phyloP scores from a whole-genome alignment of 805 yeast genomes.

The Clavispora asparagi region DNA sequence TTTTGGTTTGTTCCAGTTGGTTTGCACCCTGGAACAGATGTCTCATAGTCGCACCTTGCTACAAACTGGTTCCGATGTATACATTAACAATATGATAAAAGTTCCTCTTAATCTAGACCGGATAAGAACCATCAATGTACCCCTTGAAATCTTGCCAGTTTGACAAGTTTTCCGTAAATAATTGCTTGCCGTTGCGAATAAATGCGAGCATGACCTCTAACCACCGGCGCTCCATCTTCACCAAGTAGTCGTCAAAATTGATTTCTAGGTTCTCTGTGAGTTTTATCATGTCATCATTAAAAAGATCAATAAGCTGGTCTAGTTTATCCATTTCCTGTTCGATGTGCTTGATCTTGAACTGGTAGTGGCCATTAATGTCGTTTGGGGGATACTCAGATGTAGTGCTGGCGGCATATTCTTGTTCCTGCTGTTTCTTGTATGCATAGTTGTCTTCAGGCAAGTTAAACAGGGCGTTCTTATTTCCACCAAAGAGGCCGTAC shows the following conservation, averaged over 20 bases:
- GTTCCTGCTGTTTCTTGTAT: neutral
- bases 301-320: slow-evolving; percentile 42
- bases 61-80: neutral
- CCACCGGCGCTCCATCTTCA: slow-evolving; percentile 39
- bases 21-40: too few species aligned
- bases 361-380: slow-evolving; percentile 15
- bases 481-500: slow-evolving; percentile 43
- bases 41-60: too few species aligned
- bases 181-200: slow-evolving; percentile 28
- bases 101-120: neutral
- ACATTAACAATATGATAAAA: neutral
- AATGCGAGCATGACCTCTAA: slow-evolving; percentile 32
- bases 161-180: slow-evolving; percentile 13
- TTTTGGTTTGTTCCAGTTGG: too few species aligned
- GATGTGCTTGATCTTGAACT: slow-evolving; percentile 27
- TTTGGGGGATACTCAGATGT: slow-evolving; percentile 1
- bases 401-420: neutral
- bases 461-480: slow-evolving; percentile 14
- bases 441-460: slow-evolving; percentile 7
- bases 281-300: slow-evolving; percentile 38
- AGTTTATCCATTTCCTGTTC: slow-evolving; percentile 41
- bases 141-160: slow-evolving; percentile 31
- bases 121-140: slow-evolving; percentile 2
- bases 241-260: slow-evolving; percentile 34
- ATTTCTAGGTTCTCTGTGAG: slow-evolving; percentile 40